phyloP scores from a whole-genome alignment of 2,329 filamentous ascomycete genomes.

The Diaporthe sp. region DNA sequence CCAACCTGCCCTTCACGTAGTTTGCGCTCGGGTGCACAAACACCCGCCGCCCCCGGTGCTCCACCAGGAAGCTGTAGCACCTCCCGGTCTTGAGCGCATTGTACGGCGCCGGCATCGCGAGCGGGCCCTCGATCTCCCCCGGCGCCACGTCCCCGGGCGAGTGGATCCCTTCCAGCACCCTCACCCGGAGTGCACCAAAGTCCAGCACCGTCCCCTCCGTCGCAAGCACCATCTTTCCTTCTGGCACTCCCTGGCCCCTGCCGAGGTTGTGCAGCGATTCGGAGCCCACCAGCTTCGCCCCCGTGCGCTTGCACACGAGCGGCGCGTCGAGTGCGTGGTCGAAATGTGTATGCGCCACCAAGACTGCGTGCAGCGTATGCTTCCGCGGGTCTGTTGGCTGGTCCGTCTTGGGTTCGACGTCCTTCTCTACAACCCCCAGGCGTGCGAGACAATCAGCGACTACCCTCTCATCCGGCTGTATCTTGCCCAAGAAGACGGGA shows the following conservation, averaged over 20 bases:
- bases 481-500: constrained; percentile 14
- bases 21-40: constrained; percentile 25
- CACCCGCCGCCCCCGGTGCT: not conserved
- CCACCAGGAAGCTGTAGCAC: constrained; percentile 15
- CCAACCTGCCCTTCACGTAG: constrained; percentile 14
- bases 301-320: constrained; percentile 13
- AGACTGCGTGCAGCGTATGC: not conserved
- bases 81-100: constrained; percentile 16
- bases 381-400: not conserved
- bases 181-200: constrained; percentile 11
- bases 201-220: constrained; percentile 6
- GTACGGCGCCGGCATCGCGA: constrained; percentile 16
- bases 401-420: not conserved
- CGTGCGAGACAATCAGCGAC: constrained; percentile 1
- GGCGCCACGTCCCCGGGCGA: constrained; percentile 24
- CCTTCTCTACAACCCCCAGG: not conserved
- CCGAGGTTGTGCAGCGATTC: constrained; percentile 20
- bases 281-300: constrained; percentile 7
- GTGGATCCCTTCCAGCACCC: constrained; percentile 20
- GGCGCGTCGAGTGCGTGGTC: constrained; percentile 22
- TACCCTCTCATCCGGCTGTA: constrained; percentile 1
- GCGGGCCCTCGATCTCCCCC: constrained; percentile 21
- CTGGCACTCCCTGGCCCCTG: constrained; percentile 16
- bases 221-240: constrained; percentile 16
- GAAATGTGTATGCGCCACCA: constrained; percentile 20